These are phyloP conservation scores for Rickenella mellea DNA, from an alignment of 768 basidiomycete genomes.

Conservation along the genomic window DNA sequence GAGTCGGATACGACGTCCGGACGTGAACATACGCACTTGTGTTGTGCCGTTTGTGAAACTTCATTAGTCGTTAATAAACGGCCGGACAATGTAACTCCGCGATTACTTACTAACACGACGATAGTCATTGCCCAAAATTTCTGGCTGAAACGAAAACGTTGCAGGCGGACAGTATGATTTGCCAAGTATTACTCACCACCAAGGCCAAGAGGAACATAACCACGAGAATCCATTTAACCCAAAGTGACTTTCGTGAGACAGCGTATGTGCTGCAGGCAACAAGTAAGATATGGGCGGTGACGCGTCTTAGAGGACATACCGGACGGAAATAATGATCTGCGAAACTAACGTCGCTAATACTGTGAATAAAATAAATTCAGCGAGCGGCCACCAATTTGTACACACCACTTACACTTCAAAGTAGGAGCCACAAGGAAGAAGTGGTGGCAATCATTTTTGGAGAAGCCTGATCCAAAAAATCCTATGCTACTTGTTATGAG, in stretches of 20 bases:
- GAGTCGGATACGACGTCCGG: neutral
- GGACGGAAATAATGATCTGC: constrained; percentile 4
- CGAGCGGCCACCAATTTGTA: neutral
- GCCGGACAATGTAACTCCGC: no score
- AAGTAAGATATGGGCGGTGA: neutral
- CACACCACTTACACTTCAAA: constrained; percentile 5
- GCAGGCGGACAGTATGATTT: neutral
- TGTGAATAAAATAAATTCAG: neutral
- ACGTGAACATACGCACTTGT: constrained; percentile 1
- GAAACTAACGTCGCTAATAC: constrained; percentile 4
- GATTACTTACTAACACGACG: constrained; percentile 1
- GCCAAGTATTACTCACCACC: constrained; percentile 1
- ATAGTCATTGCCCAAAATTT: constrained; percentile 3
- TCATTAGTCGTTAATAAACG: no score
- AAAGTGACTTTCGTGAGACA: constrained; percentile 2
- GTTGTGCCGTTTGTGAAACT: neutral
- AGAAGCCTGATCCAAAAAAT: constrained; percentile 4
- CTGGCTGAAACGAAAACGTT: neutral
- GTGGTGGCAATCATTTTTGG: constrained; percentile 3
- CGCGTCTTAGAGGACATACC: neutral
- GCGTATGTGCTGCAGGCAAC: constrained; percentile 4
- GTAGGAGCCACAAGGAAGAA: constrained; percentile 5
- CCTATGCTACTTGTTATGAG: constrained; percentile 5
- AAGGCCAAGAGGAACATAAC: constrained; percentile 1
- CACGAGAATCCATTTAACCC: constrained; percentile 1